Base-by-base conservation (phyloP, 768 basidiomycete genomes). In the Phanerochaete carnosa region DNA sequence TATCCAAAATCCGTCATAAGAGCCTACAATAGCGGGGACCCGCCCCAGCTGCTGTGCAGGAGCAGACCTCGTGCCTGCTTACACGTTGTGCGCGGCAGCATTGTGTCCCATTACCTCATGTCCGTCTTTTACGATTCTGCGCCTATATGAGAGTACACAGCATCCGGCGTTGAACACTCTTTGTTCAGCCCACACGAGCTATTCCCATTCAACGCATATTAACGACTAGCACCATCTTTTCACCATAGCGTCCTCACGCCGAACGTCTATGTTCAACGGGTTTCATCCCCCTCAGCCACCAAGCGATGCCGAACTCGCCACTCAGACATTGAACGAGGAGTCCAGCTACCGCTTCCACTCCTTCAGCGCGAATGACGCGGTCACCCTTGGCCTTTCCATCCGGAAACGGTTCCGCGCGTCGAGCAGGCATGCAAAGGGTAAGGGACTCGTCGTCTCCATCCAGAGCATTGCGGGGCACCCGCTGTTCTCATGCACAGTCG, bases 371-470 rank as follows among this genome's bases (percentile, higher is more conserved):
- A 80, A 83, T 35, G 92, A 94, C 65, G 92, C 92, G 15, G 84
- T 94, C 56, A 92, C 90, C 19, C 79, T 94, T 28, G 86, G 86
- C 7, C 81, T 92, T 55, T 92, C 90, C 2, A 73, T 94, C 53
- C 83, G 92, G 63, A 94, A 94, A 72, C 83, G 92, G n/a, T 94
- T 94, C 65, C 84, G 91, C 59, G 81, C 82, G 26, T 84, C 86
- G 29, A 80, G 83, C 43, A 80, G 90, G 23, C 88, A 92, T 70
- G 74, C 77, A 22, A 89, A 87, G 69, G 90, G 90, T 30, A 90
- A 90, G 71, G 92, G 92, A 32, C 81, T 92, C 61, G 87, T 91
- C 50, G 85, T 94, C 63, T 87, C 88, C 9, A 85, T 94, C 59
- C 90, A 92, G 72, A 83, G 87, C 16, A 85, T 90, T 60, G 85